Evolutionary conservation across 73 alveolate species (phyloP).

Genomic region (Paramecium pentaurelia): DNA sequence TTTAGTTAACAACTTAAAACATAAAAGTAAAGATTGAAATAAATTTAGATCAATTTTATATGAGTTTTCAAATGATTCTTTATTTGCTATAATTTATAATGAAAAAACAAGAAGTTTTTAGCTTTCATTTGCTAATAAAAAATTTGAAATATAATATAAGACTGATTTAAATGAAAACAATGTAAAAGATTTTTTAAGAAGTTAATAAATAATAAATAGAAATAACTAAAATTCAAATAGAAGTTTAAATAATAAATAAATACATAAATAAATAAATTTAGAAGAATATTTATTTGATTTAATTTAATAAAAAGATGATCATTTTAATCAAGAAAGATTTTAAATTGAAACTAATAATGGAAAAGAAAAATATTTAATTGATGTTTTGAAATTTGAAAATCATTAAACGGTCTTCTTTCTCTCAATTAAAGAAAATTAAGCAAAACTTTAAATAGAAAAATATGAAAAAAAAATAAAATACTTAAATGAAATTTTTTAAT

Average conservation of each 20-base stretch:
- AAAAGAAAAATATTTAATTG: background rate
- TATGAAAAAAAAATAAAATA: background rate
- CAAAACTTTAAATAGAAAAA: background rate
- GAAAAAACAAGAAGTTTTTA: background rate
- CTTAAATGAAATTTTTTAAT: background rate
- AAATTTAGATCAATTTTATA: background rate
- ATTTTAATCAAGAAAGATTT: background rate
- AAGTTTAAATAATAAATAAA: background rate
- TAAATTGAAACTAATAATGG: background rate
- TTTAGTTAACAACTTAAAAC: background rate
- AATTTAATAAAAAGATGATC: background rate
- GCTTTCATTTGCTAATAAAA: background rate
- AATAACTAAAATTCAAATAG: background rate
- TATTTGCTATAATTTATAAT: background rate
- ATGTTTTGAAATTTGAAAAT: background rate
- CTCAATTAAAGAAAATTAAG: background rate
- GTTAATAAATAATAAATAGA: background rate
- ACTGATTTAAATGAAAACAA: background rate
- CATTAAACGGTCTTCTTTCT: background rate
- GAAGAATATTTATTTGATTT: background rate
- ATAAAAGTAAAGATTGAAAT: background rate
- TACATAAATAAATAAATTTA: background rate
- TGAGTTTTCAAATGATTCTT: background rate
- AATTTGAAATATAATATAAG: background rate
- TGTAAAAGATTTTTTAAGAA: background rate